Evolutionary conservation across 2,329 filamentous ascomycete species (phyloP).

Genomic region (Cercospora zeina): DNA sequence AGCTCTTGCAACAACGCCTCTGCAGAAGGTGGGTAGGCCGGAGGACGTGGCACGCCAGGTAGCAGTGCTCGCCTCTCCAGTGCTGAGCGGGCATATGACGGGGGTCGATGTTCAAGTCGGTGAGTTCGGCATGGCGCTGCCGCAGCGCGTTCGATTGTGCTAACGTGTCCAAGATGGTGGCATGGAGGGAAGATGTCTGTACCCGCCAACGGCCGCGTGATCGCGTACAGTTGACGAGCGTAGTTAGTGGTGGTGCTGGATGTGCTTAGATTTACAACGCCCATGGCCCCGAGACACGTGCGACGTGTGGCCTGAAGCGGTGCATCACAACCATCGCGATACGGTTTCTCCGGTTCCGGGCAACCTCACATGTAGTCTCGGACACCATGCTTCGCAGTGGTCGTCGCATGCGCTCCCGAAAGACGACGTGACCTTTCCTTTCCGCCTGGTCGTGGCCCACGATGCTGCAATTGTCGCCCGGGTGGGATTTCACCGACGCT

Average conservation of each 20-base stretch:
- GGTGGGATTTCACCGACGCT: conserved; percentile 7
- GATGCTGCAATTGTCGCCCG: conserved; percentile 2
- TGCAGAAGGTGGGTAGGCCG: conserved; percentile 36
- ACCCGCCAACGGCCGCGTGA: conserved; percentile 9
- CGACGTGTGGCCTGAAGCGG: not conserved
- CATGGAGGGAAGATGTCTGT: conserved; percentile 38
- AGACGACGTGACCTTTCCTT: not conserved
- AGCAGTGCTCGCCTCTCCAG: conserved; percentile 34
- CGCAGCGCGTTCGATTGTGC: not conserved
- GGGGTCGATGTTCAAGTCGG: conserved; percentile 33
- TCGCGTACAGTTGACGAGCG: not conserved
- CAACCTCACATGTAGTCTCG: conserved; percentile 1
- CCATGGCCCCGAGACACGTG: not conserved
- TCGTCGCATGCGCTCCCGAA: not conserved
- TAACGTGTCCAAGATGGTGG: conserved; percentile 35
- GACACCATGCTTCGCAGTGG: not conserved
- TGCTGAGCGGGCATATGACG: conserved; percentile 36
- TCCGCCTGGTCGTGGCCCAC: not conserved
- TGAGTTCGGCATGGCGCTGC: conserved; percentile 10
- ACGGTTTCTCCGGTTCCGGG: conserved; percentile 1
- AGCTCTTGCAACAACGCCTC: conserved; percentile 37
- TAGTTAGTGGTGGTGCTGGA: not conserved
- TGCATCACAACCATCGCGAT: conserved; percentile 1
- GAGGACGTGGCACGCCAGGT: conserved; percentile 37
- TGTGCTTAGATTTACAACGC: not conserved